Percentiles rank a stretch among this genome's conserved stretches.
phyloP scores from a whole-genome alignment of 768 basidiomycete genomes.

The Kwoniella mangroviensis region DNA sequence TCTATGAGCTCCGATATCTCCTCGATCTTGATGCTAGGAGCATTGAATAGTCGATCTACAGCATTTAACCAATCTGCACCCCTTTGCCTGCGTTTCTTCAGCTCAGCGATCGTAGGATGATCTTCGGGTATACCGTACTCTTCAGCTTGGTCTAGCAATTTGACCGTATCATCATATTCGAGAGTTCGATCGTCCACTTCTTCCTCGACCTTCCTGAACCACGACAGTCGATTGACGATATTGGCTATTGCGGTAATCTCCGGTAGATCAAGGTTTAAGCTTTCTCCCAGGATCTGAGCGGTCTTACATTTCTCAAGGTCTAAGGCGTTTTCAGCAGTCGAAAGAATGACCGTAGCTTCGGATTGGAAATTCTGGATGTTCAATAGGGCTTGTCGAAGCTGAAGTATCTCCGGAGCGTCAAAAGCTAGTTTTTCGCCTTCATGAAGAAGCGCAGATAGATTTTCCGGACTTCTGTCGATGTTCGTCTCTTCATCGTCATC shows the following conservation, averaged over 20 bases:
- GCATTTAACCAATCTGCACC: conserved; percentile 79
- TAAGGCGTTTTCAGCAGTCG: conserved; percentile 34
- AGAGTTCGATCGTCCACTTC: conserved; percentile 71
- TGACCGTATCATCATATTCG: conserved; percentile 76
- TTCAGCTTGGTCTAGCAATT: conserved; percentile 71
- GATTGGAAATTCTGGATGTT: conserved; percentile 47
- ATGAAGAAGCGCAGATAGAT: conserved; percentile 70
- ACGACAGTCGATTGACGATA: conserved; percentile 77
- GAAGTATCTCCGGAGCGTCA: conserved; percentile 74
- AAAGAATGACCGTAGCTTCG: conserved; percentile 45
- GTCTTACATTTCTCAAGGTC: conserved; percentile 44
- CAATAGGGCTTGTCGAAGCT: conserved; percentile 45
- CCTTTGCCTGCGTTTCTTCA: conserved; percentile 68
- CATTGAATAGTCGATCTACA: conserved; percentile 60
- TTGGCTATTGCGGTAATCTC: conserved; percentile 77
- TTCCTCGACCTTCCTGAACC: conserved; percentile 72
- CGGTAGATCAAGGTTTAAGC: conserved; percentile 80
- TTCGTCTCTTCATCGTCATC: conserved; percentile 61
- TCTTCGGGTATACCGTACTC: conserved; percentile 69
- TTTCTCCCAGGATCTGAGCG: conserved; percentile 44
- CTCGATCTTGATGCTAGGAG: conserved; percentile 66
- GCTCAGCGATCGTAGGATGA: conserved; percentile 68
- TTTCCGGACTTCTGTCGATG: conserved; percentile 72
- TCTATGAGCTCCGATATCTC: conserved; percentile 76
- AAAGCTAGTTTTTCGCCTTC: conserved; percentile 83